Percentiles rank a stretch among this genome's conserved stretches.
phyloP scores from a whole-genome alignment of 495 filamentous ascomycete species.

The Choiromyces venosus region DNA sequence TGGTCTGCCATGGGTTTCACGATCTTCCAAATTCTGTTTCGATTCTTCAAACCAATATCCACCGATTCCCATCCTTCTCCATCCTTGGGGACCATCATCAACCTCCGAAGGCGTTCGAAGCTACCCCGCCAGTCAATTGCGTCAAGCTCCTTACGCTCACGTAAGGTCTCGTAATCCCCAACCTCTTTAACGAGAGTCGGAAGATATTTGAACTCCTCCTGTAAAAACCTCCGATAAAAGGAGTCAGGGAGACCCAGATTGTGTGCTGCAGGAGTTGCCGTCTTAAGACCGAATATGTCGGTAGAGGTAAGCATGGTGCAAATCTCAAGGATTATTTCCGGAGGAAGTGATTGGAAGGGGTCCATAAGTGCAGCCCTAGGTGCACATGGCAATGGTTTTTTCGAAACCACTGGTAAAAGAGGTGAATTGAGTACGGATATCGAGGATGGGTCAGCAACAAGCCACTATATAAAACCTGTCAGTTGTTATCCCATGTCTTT shows the following conservation, averaged over 20 bases:
- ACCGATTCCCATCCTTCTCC: conserved; percentile 34
- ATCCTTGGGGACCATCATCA: conserved; percentile 34
- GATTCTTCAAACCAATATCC: conserved; percentile 42
- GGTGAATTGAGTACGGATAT: conserved; percentile 37
- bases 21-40: conserved; percentile 44
- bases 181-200: conserved; percentile 31
- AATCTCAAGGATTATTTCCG: conserved; percentile 40
- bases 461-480: conserved; percentile 27
- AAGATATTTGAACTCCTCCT: conserved; percentile 42
- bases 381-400: conserved; percentile 15
- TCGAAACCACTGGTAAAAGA: conserved; percentile 15
- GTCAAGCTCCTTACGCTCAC: background rate
- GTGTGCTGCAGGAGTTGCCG: conserved; percentile 36
- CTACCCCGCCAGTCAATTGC: conserved; percentile 39
- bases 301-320: conserved; percentile 38
- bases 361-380: conserved; percentile 32
- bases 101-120: conserved; percentile 39
- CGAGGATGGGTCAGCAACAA: conserved; percentile 39
- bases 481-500: background rate
- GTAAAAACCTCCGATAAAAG: conserved; percentile 40
- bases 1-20: conserved; percentile 44
- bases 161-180: conserved; percentile 17
- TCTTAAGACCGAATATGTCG: conserved; percentile 39
- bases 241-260: conserved; percentile 32
- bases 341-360: conserved; percentile 36